Evolutionary conservation across 768 basidiomycete genomes (phyloP).

Genomic region (Rhodosporidiobolus odoratus): DNA sequence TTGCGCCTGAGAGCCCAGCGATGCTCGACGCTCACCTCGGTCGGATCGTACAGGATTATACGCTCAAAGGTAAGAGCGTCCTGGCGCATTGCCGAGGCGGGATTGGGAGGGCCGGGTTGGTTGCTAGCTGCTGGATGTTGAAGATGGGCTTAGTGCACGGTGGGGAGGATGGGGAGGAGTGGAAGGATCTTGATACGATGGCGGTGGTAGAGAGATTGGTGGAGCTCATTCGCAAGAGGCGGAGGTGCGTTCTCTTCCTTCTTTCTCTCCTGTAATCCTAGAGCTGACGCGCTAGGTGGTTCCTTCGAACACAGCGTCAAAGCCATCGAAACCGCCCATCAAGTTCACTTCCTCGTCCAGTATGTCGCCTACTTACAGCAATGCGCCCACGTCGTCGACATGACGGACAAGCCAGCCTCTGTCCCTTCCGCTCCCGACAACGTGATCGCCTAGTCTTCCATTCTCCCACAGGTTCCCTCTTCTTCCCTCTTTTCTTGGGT

Average conservation of each 20-base stretch:
- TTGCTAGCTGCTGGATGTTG: slow-evolving; percentile 87
- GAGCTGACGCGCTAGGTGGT: background rate
- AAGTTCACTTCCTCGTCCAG: slow-evolving; percentile 75
- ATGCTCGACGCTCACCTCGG: slow-evolving; percentile 64
- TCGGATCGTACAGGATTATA: slow-evolving; percentile 64
- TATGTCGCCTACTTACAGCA: slow-evolving; percentile 60
- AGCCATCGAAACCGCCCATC: slow-evolving; percentile 89
- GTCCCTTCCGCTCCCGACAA: too few relatives aligned
- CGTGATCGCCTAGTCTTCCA: background rate
- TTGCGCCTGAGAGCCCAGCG: slow-evolving; percentile 61
- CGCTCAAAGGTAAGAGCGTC: slow-evolving; percentile 64
- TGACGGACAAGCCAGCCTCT: background rate
- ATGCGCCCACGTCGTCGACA: background rate
- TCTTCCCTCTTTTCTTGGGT: background rate
- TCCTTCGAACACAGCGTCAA: slow-evolving; percentile 50
- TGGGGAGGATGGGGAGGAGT: slow-evolving; percentile 36
- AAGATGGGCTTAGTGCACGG: slow-evolving; percentile 69
- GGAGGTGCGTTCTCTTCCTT: slow-evolving; percentile 44
- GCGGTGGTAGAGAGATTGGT: slow-evolving; percentile 69
- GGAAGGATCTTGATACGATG: slow-evolving; percentile 53
- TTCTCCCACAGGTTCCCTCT: background rate
- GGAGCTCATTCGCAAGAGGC: slow-evolving; percentile 62
- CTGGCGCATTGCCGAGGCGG: slow-evolving; percentile 91
- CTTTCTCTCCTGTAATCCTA: background rate
- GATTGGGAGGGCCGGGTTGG: slow-evolving; percentile 83